A percentile compares a stretch with the other conserved stretches of the same genome.
Evolutionary conservation across 352 stramenopile species (phyloP).

Genomic region (Pythium scleroteichum): DNA sequence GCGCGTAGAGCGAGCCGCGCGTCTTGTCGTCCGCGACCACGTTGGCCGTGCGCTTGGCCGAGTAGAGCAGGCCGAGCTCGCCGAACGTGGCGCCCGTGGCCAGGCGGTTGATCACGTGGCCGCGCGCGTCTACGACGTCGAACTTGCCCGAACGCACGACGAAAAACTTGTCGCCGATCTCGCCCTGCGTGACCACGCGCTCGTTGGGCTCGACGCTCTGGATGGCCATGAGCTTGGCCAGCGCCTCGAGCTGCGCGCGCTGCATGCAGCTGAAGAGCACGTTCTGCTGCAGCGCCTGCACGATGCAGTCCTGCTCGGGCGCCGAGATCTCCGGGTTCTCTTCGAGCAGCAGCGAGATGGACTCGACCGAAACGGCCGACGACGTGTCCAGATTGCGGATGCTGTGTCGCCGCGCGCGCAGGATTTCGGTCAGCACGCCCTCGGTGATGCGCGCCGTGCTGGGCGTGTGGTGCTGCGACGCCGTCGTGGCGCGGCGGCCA

Average conservation of each 20-base stretch:
- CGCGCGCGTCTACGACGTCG: slow-evolving; percentile 40
- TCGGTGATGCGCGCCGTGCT: slow-evolving; percentile 47
- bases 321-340: slow-evolving; percentile 31
- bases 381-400: slow-evolving; percentile 43
- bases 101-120: slow-evolving; percentile 47
- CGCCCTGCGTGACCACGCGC: slow-evolving; percentile 74
- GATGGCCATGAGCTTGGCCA: slow-evolving; percentile 77
- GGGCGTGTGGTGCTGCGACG: slow-evolving; percentile 23
- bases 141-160: slow-evolving; percentile 56
- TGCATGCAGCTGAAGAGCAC: slow-evolving; percentile 80
- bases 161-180: slow-evolving; percentile 84
- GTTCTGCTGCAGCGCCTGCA: slow-evolving; percentile 69
- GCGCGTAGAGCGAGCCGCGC: slow-evolving; percentile 40
- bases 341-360: slow-evolving; percentile 1
- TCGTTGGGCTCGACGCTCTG: slow-evolving; percentile 71
- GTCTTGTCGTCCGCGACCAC: slow-evolving; percentile 39
- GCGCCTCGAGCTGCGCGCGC: slow-evolving; percentile 63
- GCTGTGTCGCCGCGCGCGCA: slow-evolving; percentile 41
- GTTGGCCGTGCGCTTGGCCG: slow-evolving; percentile 49
- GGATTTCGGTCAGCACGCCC: slow-evolving; percentile 47
- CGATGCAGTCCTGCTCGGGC: slow-evolving; percentile 43
- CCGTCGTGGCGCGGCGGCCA: background rate
- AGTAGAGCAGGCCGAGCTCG: slow-evolving; percentile 58
- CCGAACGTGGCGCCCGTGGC: slow-evolving; percentile 44
- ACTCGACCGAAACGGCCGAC: background rate